Base-by-base conservation (phyloP, 192 early-diverging fungal genomes). In the Backusella mclennaniae region DNA sequence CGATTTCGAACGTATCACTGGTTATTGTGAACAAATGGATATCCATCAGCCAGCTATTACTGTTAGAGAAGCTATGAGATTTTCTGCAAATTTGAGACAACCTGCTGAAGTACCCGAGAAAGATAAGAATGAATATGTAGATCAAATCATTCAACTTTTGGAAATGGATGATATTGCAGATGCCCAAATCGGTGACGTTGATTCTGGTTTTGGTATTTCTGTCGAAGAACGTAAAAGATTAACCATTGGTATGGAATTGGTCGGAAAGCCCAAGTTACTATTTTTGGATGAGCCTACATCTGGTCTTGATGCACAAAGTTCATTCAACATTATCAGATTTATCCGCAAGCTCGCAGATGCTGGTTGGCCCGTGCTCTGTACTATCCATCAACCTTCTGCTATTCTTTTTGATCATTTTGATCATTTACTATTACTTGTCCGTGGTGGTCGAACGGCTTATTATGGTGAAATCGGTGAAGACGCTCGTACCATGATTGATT, bases 231-330 rank as follows among this genome's bases (percentile, higher is more conserved):
- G 93, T 79, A 92, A 95, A 79, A 90, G 95, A 29, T 83, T 97
- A 39, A 93, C 92, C 17, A 95, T 98, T 67, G 96, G 91, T 36
- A 87, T 94, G 41, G 94, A 97, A 81, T 85, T 97, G 39, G 90
- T 96, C 6, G 87, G 94, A 15, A 86, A 91, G 83, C 91, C 92
- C 19, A 87, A 90, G 76, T 78, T 93, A 29, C 86, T 97, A 39
- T 94, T 97, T 84, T 85, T 96, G 76, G 95, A 96, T 83, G 96
- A 93, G 79, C 96, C 96, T 35, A 96, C 95, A 1, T 94, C 92
- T 35, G 96, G 96, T 23, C 82, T 93, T 12, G 92, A 93, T 79
- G 89, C 91, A 9, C 94, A 96, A 76, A 85, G 93, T 12, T 91
- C 93, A 0, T 91, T 90, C 79, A 90, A 93, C 85, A 85, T 93